phyloP scores from a whole-genome alignment of 805 yeast genomes.

The Candida cerambycidarum region DNA sequence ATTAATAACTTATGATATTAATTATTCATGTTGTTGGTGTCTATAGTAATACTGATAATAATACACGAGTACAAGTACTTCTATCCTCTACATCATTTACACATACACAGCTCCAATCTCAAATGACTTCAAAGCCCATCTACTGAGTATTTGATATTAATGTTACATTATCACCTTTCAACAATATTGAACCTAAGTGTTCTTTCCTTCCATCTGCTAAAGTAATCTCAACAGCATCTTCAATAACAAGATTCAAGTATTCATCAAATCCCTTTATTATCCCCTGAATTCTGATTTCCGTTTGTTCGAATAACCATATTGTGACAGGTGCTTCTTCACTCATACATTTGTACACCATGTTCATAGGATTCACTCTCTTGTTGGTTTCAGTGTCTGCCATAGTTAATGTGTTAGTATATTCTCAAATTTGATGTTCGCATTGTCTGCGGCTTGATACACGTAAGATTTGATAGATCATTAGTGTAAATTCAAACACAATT shows the following conservation, averaged over 20 bases:
- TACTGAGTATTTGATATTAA: constrained; percentile 45
- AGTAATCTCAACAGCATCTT: constrained; percentile 64
- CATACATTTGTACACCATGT: constrained; percentile 79
- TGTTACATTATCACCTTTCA: constrained; percentile 94
- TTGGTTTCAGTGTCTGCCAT: constrained; percentile 10
- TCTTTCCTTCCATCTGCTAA: constrained; percentile 50
- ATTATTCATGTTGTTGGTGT: too few relatives aligned
- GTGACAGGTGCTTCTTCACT: constrained; percentile 80
- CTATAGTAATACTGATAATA: too few relatives aligned
- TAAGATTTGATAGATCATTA: too few relatives aligned
- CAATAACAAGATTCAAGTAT: constrained; percentile 80
- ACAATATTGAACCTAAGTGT: constrained; percentile 68
- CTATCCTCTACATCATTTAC: too few relatives aligned
- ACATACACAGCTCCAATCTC: too few relatives aligned
- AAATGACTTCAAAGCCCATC: not conserved
- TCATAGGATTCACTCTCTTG: constrained; percentile 82
- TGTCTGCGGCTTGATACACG: not conserved
- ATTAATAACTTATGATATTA: too few relatives aligned
- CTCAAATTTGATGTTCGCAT: too few relatives aligned
- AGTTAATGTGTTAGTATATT: constrained; percentile 1
- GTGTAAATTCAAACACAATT: too few relatives aligned
- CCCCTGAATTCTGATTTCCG: constrained; percentile 75
- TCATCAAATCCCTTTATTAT: constrained; percentile 92
- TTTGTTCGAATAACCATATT: constrained; percentile 89
- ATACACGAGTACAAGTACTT: too few relatives aligned